Conservation (phyloP, 345 rosid species). For the Clarkia xantiana region DNA sequence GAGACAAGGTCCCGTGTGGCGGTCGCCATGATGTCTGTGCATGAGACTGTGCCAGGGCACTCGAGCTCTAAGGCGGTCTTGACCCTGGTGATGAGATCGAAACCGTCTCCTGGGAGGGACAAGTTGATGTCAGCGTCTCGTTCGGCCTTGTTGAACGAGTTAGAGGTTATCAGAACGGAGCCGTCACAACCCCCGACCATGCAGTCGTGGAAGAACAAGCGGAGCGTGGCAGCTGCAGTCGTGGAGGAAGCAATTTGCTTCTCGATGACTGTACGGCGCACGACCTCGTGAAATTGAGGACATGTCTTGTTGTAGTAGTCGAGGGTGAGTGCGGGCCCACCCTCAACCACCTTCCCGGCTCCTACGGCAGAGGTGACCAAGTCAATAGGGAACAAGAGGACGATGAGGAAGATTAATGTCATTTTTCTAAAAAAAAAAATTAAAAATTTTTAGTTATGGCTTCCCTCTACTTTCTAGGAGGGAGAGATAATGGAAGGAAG, state of each 20-base stretch:
- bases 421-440: no score
- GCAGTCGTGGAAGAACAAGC: constrained; percentile 66
- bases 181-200: constrained; percentile 65
- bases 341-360: not conserved
- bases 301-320: constrained; percentile 46
- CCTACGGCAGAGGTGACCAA: not conserved
- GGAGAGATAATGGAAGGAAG: constrained; percentile 1
- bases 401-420: constrained; percentile 6
- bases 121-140: constrained; percentile 40
- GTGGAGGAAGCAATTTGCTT: constrained; percentile 42
- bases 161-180: constrained; percentile 48
- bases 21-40: constrained; percentile 54
- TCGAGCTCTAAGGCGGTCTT: constrained; percentile 60
- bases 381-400: constrained; percentile 5
- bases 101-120: constrained; percentile 62
- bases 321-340: constrained; percentile 11
- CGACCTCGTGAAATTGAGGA: constrained; percentile 30
- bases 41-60: constrained; percentile 54
- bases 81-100: constrained; percentile 38
- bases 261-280: constrained; percentile 21
- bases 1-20: constrained; percentile 44
- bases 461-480: constrained; percentile 2
- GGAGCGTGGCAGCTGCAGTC: constrained; percentile 64
- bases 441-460: constrained; percentile 3
- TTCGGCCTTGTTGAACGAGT: constrained; percentile 42